Percentiles rank a stretch among this genome's conserved stretches.
Conservation (phyloP, 257 asterid genomes). For the Solanum medicagineum region DNA sequence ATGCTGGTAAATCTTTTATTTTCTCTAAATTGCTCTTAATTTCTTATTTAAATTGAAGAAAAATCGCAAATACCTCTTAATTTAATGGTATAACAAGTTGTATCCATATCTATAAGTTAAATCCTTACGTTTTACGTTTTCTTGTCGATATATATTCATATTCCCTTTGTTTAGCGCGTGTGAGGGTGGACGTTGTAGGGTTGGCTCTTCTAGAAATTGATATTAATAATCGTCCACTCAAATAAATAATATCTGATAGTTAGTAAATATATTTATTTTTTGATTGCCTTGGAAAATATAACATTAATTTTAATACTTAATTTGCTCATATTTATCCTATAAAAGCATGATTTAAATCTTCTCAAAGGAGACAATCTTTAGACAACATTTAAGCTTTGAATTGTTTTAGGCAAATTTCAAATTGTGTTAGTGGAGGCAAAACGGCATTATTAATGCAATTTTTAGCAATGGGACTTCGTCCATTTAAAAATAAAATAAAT, state of each 20-base stretch:
- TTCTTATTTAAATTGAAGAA: background rate
- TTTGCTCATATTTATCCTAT: background rate
- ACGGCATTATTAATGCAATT: constrained; percentile 1
- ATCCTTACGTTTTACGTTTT: background rate
- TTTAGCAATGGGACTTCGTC: background rate
- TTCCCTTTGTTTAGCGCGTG: background rate
- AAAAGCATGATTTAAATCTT: background rate
- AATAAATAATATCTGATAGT: background rate
- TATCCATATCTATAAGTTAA: background rate
- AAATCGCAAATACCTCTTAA: background rate
- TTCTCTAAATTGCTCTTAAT: background rate
- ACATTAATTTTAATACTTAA: background rate
- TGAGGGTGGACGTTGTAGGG: background rate
- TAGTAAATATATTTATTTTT: background rate
- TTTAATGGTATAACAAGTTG: no score
- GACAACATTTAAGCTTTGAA: background rate
- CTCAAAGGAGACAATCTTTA: background rate
- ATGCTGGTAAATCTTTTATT: constrained; percentile 52
- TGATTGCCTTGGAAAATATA: background rate
- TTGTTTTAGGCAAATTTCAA: background rate
- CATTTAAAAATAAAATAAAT: background rate
- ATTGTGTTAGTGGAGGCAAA: constrained; percentile 14
- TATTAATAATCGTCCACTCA: background rate
- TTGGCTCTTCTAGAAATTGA: background rate
- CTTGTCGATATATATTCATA: background rate